Evolutionary conservation across 208 protist species (phyloP), one percentile per base, ranked within the genome.

Genomic region (Herpetomonas tarakana): DNA sequence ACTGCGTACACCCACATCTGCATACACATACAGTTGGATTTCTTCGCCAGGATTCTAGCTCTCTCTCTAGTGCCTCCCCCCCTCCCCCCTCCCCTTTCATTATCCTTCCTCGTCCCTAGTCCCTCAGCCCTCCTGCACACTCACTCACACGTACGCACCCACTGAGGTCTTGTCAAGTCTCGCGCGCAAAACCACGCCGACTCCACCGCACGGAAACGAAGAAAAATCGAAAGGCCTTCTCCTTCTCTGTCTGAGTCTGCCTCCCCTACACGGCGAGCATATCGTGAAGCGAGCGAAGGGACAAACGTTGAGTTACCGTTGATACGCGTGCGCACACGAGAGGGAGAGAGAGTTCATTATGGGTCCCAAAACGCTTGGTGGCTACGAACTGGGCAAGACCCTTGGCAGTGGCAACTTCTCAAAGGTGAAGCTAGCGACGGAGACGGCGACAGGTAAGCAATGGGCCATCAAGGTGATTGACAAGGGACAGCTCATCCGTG

Each of bases 391-490:
- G n/a, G 89, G 89, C 41, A 80, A 83, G 45, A 93, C 85, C 12
- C 66, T 97, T 12, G 92, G 92, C 29, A 83, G 73, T 1, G 92
- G 92, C 25, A 97, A 88, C 66, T 95, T 95, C 68, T 93, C 86
- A 0, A 92, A 93, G 65, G 89, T 95, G 29, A 91, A 91, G 52
- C 53, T 86, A 21, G 89, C 68, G 0, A 68, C 62, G 1, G 89
- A 95, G 54, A 71, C 68, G 1, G 76, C 83, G 31, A 91, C 79
- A 1, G 85, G 83, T 4, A 81, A 86, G 60, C 70, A 87, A 61
- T 92, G 82, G 78, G 89, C 89, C 4, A 83, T 95, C 58, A 95
- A 95, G 69, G 78, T 97, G 21, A 88, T 97, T 57, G 86, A 97
- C 65, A 93, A 92, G 73, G 72, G 82, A 63, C 78, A 85, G 68